Base-by-base conservation (phyloP, 345 rosid species). In the Streptanthus diversifolius region DNA sequence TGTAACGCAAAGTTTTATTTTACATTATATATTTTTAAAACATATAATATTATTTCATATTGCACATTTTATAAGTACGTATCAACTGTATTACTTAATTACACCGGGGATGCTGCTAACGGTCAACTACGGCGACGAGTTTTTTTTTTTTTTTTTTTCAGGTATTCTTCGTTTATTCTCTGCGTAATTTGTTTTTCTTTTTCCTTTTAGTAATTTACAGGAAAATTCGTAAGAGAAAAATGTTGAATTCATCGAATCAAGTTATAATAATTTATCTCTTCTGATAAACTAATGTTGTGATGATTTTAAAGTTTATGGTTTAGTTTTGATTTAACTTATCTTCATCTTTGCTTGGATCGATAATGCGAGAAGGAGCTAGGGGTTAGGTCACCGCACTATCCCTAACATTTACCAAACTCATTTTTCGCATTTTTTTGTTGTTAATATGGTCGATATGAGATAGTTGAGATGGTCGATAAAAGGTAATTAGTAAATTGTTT, bases 81-180 rank as follows among this genome's bases (percentile, higher is more conserved):
- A 40, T 27, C n/a, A n/a, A n/a, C n/a, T 14, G 37, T 54, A 54
- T 2, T 27, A 54, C 27, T n/a, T 54, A 8, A 11, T 44, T 44
- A 24, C 22, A 45, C 64, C 22, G 49, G 30, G 30, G 40, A 35
- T n/a, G 41, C 5, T 73, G 52, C 37, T 39, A 21, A 59, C 67
- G 78, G 78, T 74, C 78, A 74, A 74, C 68, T 49, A 67, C 68
- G 68, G 68, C 73, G 63, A 67, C 73, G 55, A 74, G 39, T 45
- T 53, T 45, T 45, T 7, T 19, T 32, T 0, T 0, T 10, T 3
- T 25, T 33, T 3, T 59, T 57, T 51, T 40, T n/a, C 55, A 63
- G 55, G 48, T 72, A 32, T 72, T 19, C 5, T 52, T 63, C 44
- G 45, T 63, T 47, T 62, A n/a, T 61, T 40, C 51, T 61, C 14